Conservation (phyloP, 2,329 filamentous ascomycete genomes). For the Lasiodiplodia hormozganensis region DNA sequence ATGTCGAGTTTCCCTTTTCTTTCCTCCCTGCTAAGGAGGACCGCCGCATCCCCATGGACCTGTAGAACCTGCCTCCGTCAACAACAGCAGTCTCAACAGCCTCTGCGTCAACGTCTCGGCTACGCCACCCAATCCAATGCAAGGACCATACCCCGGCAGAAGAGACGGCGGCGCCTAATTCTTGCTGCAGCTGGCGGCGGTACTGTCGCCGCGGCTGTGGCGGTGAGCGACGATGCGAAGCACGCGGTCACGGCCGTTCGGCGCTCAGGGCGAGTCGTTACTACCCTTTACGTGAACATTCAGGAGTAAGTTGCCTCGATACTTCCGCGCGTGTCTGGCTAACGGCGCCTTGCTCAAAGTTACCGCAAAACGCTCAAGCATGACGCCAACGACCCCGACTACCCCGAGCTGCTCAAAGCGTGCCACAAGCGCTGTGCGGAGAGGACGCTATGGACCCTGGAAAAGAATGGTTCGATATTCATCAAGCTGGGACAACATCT, state of each 20-base stretch:
- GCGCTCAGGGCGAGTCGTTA: conserved; percentile 78
- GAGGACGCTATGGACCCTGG: conserved; percentile 82
- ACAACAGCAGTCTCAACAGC: conserved; percentile 32
- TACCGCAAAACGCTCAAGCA: conserved; percentile 85
- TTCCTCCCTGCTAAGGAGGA: conserved; percentile 37
- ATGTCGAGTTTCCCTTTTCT: conserved; percentile 41
- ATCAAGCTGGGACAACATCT: conserved; percentile 97
- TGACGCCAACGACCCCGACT: conserved; percentile 68
- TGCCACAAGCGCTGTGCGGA: conserved; percentile 94
- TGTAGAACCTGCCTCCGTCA: conserved; percentile 43
- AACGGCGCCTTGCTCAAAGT: conserved; percentile 58
- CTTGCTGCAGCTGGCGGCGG: conserved; percentile 38
- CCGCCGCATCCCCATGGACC: conserved; percentile 44
- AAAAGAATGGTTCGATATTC: conserved; percentile 97
- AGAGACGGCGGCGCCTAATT: conserved; percentile 38
- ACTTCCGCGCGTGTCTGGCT: conserved; percentile 20
- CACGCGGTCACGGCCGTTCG: conserved; percentile 77
- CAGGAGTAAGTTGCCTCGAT: conserved; percentile 73
- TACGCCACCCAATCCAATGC: conserved; percentile 34
- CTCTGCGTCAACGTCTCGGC: conserved; percentile 34
- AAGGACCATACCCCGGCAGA: conserved; percentile 35
- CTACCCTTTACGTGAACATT: conserved; percentile 79
- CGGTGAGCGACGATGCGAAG: conserved; percentile 71
- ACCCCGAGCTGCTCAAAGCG: conserved; percentile 72
- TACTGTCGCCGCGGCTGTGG: conserved; percentile 53